Conservation (phyloP, 805 yeast species). For the Wickerhamiella qilinensis region DNA sequence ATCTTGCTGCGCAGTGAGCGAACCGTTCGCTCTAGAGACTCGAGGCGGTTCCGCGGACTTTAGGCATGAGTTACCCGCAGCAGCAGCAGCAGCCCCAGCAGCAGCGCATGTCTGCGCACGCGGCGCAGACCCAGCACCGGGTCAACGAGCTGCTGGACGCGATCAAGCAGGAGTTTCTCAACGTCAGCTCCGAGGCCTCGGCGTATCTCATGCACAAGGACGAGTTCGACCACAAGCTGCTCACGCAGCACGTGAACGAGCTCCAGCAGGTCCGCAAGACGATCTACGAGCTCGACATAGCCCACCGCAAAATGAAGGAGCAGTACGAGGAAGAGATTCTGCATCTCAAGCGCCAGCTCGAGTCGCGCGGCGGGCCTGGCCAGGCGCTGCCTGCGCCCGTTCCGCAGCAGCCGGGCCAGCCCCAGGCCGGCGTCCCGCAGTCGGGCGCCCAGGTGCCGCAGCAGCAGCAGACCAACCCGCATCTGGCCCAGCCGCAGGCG, state of each 20-base stretch:
- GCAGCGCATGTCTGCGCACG: constrained; percentile 7
- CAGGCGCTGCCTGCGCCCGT: constrained; percentile 6
- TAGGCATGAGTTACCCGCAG: constrained; percentile 5
- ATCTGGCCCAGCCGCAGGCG: not conserved
- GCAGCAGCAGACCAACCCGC: constrained; percentile 5
- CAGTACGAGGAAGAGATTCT: constrained; percentile 87
- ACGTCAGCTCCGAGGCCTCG: constrained; percentile 70
- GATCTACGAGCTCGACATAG: constrained; percentile 82
- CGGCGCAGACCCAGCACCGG: constrained; percentile 15
- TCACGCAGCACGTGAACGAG: constrained; percentile 82
- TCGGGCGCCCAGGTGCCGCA: constrained; percentile 1
- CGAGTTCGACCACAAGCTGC: constrained; percentile 64
- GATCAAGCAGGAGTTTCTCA: constrained; percentile 79
- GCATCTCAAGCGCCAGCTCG: constrained; percentile 73
- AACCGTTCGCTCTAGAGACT: no score
- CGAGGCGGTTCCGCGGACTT: no score
- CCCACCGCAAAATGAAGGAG: constrained; percentile 89
- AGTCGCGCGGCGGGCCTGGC: constrained; percentile 23
- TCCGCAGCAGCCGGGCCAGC: constrained; percentile 8
- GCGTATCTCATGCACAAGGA: constrained; percentile 78
- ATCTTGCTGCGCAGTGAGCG: no score
- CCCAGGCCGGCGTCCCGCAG: constrained; percentile 8
- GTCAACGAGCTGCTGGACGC: constrained; percentile 78
- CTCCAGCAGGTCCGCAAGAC: constrained; percentile 89
- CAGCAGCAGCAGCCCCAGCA: constrained; percentile 6